A percentile compares a stretch with the other conserved stretches of the same genome.
Evolutionary conservation across 1,284 basidiomycete species (phyloP).

Genomic region (Boletellus dicymbophilus): DNA sequence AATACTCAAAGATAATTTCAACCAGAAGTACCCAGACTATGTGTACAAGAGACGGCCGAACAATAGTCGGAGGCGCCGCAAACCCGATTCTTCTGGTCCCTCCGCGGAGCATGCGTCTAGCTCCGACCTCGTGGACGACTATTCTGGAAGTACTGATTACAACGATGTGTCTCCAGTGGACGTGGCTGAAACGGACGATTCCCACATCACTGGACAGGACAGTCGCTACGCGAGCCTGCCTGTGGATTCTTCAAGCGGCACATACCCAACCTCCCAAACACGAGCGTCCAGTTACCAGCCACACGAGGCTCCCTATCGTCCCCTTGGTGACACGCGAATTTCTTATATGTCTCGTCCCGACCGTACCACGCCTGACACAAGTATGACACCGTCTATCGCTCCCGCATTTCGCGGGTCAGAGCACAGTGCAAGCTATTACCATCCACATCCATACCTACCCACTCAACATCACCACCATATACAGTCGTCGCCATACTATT

Average conservation of each 20-base stretch:
- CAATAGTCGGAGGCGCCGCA: conserved; percentile 74
- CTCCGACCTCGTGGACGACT: conserved; percentile 28
- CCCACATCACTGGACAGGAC: conserved; percentile 20
- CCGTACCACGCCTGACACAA: conserved; percentile 28
- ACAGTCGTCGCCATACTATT: conserved; percentile 28
- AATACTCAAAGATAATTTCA: conserved; percentile 79
- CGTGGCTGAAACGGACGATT: conserved; percentile 24
- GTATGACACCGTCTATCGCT: conserved; percentile 20
- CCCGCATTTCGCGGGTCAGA: conserved; percentile 30
- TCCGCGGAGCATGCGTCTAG: conserved; percentile 23
- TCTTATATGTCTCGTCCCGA: conserved; percentile 32
- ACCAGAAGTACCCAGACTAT: conserved; percentile 83
- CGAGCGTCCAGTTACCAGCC: conserved; percentile 30
- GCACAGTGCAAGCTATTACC: conserved; percentile 23
- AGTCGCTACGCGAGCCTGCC: conserved; percentile 24
- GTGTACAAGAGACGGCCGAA: conserved; percentile 83
- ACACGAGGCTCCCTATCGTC: conserved; percentile 24
- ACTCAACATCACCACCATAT: conserved; percentile 27
- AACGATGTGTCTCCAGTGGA: conserved; percentile 35
- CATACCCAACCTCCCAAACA: conserved; percentile 19
- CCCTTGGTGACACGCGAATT: conserved; percentile 29
- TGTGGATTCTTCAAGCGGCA: conserved; percentile 18
- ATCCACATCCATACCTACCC: conserved; percentile 28
- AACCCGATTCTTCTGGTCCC: conserved; percentile 40
- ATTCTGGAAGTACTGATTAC: conserved; percentile 22